A percentile compares a stretch with the other conserved stretches of the same genome.
These are phyloP conservation scores for Tetrapisispora nanseiensis DNA, from an alignment of 805 yeast species.

Conservation along the genomic window DNA sequence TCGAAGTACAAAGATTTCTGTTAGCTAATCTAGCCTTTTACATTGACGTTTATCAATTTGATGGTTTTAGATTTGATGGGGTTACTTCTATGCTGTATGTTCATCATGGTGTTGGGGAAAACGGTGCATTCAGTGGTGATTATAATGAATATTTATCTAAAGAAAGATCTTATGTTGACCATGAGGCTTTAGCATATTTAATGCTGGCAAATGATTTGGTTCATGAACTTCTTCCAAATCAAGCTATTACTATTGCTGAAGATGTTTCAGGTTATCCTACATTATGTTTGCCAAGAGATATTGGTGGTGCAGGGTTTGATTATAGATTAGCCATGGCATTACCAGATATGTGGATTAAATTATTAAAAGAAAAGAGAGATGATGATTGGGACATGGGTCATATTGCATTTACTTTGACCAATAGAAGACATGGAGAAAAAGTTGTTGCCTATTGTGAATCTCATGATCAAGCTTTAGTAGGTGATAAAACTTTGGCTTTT, in stretches of 20 bases:
- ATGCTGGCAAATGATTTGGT: constrained; percentile 86
- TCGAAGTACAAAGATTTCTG: constrained; percentile 82
- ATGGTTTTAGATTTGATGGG: constrained; percentile 95
- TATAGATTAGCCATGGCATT: constrained; percentile 93
- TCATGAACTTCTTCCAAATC: constrained; percentile 39
- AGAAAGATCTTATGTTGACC: constrained; percentile 64
- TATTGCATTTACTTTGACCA: constrained; percentile 73
- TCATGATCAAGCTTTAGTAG: constrained; percentile 96
- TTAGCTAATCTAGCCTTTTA: constrained; percentile 77
- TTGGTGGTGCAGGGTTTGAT: constrained; percentile 91
- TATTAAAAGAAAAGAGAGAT: constrained; percentile 71
- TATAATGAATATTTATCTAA: constrained; percentile 78
- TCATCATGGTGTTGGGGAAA: constrained; percentile 87
- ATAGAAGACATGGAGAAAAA: constrained; percentile 78
- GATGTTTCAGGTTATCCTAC: constrained; percentile 98
- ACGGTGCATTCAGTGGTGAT: constrained; percentile 79
- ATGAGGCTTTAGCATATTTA: constrained; percentile 76
- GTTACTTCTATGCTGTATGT: constrained; percentile 86
- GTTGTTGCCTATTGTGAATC: constrained; percentile 91
- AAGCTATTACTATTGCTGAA: constrained; percentile 78
- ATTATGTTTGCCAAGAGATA: constrained; percentile 57
- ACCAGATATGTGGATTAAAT: constrained; percentile 98
- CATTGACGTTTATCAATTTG: constrained; percentile 75
- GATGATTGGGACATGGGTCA: constrained; percentile 87
- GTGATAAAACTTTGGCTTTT: constrained; percentile 91